Evolutionary conservation across 495 filamentous ascomycete species (phyloP), one percentile per base, ranked within the genome.

Genomic region (Xylaria castorea): DNA sequence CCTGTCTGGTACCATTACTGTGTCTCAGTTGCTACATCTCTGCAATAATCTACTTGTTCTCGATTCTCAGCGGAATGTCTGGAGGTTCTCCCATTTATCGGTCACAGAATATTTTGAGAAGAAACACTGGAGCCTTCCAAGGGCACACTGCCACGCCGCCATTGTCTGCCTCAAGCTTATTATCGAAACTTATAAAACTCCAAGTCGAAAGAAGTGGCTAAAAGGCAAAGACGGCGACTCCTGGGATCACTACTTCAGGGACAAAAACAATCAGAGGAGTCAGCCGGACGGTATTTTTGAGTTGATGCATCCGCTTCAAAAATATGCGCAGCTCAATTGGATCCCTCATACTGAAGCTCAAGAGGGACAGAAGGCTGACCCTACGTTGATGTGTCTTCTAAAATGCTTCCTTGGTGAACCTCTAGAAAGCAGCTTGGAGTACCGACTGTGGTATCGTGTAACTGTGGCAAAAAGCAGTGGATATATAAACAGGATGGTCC

Each of bases 41-140:
- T 67, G 65, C 46, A 53, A 67, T 2, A 55, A 53, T 12, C 65
- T 67, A 0, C 65, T 67, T 40, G 65, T 67, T 3, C 1, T 67
- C 6, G 65, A 67, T 22, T 22, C 65, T 6, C 16, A 67, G 20
- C n/a, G 34, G n/a, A 0, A 27, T 1, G 12, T 55, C 14, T 67
- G 65, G 65, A 34, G 65, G 4, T 67, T 67, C 20, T 67, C 65
- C 3, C 65, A 67, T 27, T 27, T 67, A 40, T 67, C 65, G 0
- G 65, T 67, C 12, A 34, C 34, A 2, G 65, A 67, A 34, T 53
- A 67, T 32, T 53, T 67, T 16, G 65, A 55, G 40, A 1, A 66
- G 18, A 12, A 30, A 12, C 46, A 67, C 65, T 67, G 65, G 65
- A 25, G 1, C 20, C 44, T 51, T 16, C 0, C 5, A 25, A 27